Conservation (phyloP, 139 green algal species). For the Ostreobium quekettii region DNA sequence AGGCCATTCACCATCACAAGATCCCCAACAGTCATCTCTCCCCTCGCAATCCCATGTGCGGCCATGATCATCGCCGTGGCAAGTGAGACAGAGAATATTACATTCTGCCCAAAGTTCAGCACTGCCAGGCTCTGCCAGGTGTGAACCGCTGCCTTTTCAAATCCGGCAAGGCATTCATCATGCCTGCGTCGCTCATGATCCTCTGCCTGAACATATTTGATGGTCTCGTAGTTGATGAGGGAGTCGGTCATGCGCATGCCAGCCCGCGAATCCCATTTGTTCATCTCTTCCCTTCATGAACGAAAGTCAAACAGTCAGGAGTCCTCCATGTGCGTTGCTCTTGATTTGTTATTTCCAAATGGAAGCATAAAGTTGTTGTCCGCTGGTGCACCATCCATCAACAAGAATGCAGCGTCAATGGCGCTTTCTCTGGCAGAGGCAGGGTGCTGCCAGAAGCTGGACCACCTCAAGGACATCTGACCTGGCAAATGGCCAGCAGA, state of each 20-base stretch:
- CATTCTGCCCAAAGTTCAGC: conserved; percentile 91
- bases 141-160: conserved; percentile 57
- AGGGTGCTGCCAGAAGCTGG: no score
- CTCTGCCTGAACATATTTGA: conserved; percentile 92
- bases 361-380: no score
- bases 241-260: conserved; percentile 68
- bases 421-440: no score
- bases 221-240: conserved; percentile 95
- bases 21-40: conserved; percentile 73
- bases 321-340: no score
- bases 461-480: no score
- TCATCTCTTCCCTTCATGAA: conserved; percentile 19
- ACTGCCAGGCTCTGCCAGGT: conserved; percentile 69
- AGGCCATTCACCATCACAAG: conserved; percentile 97
- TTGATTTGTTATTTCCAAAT: no score
- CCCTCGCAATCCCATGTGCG: conserved; percentile 52
- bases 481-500: no score
- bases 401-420: no score
- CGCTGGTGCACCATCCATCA: no score
- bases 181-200: conserved; percentile 67
- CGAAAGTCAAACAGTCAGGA: no score
- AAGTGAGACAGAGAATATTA: conserved; percentile 77
- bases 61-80: conserved; percentile 67
- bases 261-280: conserved; percentile 25
- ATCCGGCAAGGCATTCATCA: conserved; percentile 64